Conservation (phyloP, 495 filamentous ascomycete genomes). For the Talaromyces liani region DNA sequence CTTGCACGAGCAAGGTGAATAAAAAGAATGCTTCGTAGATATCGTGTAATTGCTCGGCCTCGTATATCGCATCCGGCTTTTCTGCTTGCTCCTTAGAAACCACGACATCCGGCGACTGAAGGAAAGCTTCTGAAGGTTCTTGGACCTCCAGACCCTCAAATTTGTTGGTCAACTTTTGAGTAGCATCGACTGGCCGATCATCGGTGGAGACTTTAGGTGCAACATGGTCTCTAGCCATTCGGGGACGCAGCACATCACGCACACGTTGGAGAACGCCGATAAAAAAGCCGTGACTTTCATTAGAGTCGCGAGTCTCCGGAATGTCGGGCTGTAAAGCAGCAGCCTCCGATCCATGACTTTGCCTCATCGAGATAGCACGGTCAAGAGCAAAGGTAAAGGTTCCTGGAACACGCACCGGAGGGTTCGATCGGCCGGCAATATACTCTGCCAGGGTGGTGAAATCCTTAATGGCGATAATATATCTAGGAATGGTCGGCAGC, state of each 20-base stretch:
- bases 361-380: neutral
- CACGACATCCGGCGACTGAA: slow-evolving; percentile 18
- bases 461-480: slow-evolving; percentile 25
- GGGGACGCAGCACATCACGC: slow-evolving; percentile 20
- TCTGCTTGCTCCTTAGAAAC: slow-evolving; percentile 9
- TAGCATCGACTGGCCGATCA: neutral
- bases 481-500: no score
- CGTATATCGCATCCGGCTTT: slow-evolving; percentile 16
- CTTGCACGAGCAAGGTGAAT: slow-evolving; percentile 13
- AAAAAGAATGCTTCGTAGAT: slow-evolving; percentile 18
- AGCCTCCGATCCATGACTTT: neutral
- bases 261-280: slow-evolving; percentile 24
- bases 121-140: slow-evolving; percentile 29
- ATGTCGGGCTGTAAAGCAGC: neutral
- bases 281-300: slow-evolving; percentile 27
- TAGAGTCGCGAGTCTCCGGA: slow-evolving; percentile 4
- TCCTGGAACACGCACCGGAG: slow-evolving; percentile 16
- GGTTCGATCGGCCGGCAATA: slow-evolving; percentile 18
- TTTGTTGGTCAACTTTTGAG: neutral
- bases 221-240: slow-evolving; percentile 7
- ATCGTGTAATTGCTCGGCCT: slow-evolving; percentile 20
- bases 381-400: neutral
- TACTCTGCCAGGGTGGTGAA: slow-evolving; percentile 30
- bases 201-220: neutral
- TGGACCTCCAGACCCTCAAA: slow-evolving; percentile 24